A percentile compares a stretch with the other conserved stretches of the same genome.
Evolutionary conservation across 225 moss, liverwort and hornwort genomes (phyloP).

Genomic region (Climacium dendroides): DNA sequence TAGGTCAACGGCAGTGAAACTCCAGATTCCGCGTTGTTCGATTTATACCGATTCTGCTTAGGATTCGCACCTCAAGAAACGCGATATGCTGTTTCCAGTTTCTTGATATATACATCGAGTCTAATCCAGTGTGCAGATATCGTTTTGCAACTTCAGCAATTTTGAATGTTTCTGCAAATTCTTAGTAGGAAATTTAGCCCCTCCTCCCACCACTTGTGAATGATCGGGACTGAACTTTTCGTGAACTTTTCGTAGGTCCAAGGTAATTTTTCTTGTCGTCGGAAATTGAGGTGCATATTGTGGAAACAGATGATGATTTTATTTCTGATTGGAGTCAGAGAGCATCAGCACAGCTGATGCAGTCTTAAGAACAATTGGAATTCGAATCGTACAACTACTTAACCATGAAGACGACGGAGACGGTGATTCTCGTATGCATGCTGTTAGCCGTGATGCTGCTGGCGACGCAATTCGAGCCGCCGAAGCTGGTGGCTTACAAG

Average conservation of each 20-base stretch:
- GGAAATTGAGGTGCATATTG: not conserved
- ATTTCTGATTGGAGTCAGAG: not conserved
- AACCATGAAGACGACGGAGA: slow-evolving; percentile 4
- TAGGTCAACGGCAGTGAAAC: not conserved
- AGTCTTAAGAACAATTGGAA: not conserved
- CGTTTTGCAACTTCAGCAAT: not conserved
- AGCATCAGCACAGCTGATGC: not conserved
- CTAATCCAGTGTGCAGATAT: not conserved
- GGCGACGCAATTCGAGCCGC: slow-evolving; percentile 8
- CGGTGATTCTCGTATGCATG: not conserved
- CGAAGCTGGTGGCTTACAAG: slow-evolving; percentile 1
- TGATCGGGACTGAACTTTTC: not conserved
- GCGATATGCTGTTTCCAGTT: not conserved
- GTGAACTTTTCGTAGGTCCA: no score
- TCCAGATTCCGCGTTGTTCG: not conserved
- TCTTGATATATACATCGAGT: not conserved
- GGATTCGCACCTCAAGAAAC: not conserved
- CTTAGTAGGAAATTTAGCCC: no score
- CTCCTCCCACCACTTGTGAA: no score
- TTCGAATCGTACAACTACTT: not conserved
- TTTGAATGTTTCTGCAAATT: not conserved
- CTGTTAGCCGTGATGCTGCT: slow-evolving; percentile 1
- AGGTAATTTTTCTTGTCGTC: no score
- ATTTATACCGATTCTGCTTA: not conserved
- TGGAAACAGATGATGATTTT: not conserved